Conservation (phyloP, 108 stramenopile genomes). For the Nitzschia sp. region DNA sequence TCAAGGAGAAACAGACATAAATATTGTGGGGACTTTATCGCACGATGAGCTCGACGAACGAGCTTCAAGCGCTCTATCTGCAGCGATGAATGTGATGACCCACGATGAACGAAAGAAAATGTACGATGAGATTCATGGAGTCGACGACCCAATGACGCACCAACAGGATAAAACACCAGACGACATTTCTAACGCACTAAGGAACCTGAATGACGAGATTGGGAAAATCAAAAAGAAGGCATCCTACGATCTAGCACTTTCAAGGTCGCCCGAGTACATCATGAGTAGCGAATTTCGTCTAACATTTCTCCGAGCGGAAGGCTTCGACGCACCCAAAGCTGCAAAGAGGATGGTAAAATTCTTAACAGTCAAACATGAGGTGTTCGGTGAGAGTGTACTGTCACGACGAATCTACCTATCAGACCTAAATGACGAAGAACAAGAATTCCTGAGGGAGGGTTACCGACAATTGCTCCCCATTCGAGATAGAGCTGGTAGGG, state of each 20-base stretch:
- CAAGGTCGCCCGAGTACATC: conserved; percentile 9
- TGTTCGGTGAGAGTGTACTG: conserved; percentile 21
- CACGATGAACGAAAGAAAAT: background rate
- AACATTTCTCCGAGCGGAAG: conserved; percentile 36
- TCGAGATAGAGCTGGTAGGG: conserved; percentile 27
- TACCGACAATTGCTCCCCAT: conserved; percentile 9
- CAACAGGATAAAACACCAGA: conserved; percentile 16
- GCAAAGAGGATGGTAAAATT: conserved; percentile 17
- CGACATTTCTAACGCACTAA: background rate
- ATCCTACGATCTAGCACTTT: background rate
- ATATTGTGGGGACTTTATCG: no score
- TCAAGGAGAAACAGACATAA: no score
- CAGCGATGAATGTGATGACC: background rate
- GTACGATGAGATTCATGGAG: conserved; percentile 19
- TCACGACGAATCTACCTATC: conserved; percentile 6
- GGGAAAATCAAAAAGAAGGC: background rate
- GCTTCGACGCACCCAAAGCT: conserved; percentile 23
- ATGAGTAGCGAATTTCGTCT: background rate
- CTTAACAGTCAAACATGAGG: conserved; percentile 10
- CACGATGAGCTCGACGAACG: no score
- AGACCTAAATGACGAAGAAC: conserved; percentile 12
- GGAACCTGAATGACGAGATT: background rate
- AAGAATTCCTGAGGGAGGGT: background rate
- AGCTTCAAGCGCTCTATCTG: no score
- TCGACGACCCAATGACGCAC: background rate